Percentiles rank a stretch among this genome's conserved stretches.
These are phyloP conservation scores for Kitagawia praeruptora DNA, from an alignment of 129 eudicot species.

Conservation along the genomic window DNA sequence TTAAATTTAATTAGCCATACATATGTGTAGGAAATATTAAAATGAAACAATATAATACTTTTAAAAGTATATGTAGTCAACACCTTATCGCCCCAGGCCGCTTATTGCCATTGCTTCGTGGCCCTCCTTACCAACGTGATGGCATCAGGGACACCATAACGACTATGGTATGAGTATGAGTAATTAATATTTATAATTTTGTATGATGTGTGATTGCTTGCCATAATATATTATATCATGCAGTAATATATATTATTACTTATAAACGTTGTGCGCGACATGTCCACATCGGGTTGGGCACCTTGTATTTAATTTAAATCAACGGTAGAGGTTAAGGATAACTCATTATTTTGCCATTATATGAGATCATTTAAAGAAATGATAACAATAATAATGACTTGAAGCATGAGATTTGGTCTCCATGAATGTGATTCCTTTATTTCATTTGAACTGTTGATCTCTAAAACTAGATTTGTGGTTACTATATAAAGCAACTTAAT, in stretches of 20 bases:
- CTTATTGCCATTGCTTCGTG: background rate
- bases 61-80: too few relatives aligned
- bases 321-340: background rate
- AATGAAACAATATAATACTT: too few relatives aligned
- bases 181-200: too few relatives aligned
- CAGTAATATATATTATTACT: too few relatives aligned
- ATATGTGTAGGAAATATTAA: too few relatives aligned
- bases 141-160: too few relatives aligned
- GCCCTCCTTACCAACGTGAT: background rate
- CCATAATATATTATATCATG: background rate
- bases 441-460: background rate
- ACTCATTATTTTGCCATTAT: background rate
- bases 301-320: background rate
- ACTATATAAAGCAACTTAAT: background rate
- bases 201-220: background rate
- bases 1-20: too few relatives aligned
- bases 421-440: background rate
- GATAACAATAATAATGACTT: background rate
- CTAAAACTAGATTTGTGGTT: background rate
- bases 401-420: background rate
- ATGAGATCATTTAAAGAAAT: background rate
- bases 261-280: too few relatives aligned
- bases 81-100: background rate
- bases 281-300: background rate
- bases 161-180: background rate